Evolutionary conservation across 306 rosid genomes (phyloP), one percentile per base, ranked within the genome.

Genomic region (Vigna mungo): DNA sequence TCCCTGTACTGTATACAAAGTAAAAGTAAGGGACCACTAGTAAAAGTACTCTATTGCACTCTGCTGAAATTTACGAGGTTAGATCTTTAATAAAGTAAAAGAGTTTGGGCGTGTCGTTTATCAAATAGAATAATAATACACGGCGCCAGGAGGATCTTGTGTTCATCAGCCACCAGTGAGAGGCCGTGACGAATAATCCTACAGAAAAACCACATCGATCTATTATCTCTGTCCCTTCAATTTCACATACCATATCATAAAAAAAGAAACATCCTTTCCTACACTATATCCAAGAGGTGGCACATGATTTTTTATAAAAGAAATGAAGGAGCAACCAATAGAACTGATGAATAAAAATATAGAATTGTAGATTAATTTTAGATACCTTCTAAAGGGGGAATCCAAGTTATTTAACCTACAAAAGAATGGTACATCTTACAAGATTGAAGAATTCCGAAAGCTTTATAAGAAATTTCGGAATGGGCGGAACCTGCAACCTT

Each of bases 401-500:
- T 85, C 85, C 86, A 63, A 62, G 78, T 60, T 49, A 41, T 68
- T 81, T 62, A 75, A 17, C 65, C 89, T 82, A 86, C 89, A 85
- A 89, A 79, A 88, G 91, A 86, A 91, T 85, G 81, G 17, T 84
- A 86, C 87, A 77, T 56, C 51, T 63, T 52, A 58, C 80, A 81
- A 54, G 80, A 65, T 74, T 68, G 46, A 66, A 81, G 83, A 79
- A 85, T 74, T 56, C 86, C 59, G 65, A 34, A 76, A 82, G 80
- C 48, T 59, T 54, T 51, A 39, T 8, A 7, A 68, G 58, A 72
- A 69, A 79, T 65, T 68, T 51, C 56, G 58, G 82, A 71, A 77
- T 47, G 7, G 39, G 56, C 55, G 11, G 66, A 80, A 75, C 83
- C 11, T 49, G 82, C 30, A 7, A 78, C 75, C 43, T 39, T 51